A percentile compares a stretch with the other conserved stretches of the same genome.
These are phyloP conservation scores for Tardiomyces depauwii DNA, from an alignment of 1,139 yeast species.

Conservation along the genomic window DNA sequence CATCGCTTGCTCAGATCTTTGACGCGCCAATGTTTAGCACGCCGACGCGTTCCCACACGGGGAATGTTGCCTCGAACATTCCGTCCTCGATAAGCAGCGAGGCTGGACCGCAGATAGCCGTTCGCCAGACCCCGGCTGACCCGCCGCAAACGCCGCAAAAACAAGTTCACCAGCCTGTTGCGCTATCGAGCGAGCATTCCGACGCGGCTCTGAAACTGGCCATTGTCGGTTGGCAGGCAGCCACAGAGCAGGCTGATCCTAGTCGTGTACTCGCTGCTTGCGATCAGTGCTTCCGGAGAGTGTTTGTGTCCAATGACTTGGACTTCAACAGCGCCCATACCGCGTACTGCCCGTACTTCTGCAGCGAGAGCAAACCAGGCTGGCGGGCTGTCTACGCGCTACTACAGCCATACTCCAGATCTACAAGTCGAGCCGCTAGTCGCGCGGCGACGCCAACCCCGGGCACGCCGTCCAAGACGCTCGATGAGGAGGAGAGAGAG, in stretches of 20 bases:
- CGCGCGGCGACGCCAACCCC: not conserved
- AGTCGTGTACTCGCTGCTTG: not conserved
- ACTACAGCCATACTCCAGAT: not conserved
- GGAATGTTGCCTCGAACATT: too few species aligned
- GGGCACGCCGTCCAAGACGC: not conserved
- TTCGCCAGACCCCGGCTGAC: too few species aligned
- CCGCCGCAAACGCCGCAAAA: not conserved
- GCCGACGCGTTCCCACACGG: too few species aligned
- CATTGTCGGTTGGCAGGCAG: not conserved
- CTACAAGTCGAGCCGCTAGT: not conserved
- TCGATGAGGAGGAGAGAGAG: not conserved
- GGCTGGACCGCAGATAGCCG: too few species aligned
- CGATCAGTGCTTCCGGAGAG: not conserved
- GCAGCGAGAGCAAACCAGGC: not conserved
- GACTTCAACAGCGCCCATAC: not conserved
- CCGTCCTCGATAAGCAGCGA: too few species aligned
- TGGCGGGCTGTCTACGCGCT: not conserved
- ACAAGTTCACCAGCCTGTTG: not conserved
- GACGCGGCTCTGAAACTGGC: not conserved
- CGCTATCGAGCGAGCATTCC: not conserved
- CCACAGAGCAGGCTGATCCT: not conserved
- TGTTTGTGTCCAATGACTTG: not conserved
- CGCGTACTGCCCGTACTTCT: not conserved
- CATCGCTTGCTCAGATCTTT: too few species aligned
- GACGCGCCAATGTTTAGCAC: too few species aligned